Base-by-base conservation (phyloP, 495 filamentous ascomycete species). In the Xylaria curta region DNA sequence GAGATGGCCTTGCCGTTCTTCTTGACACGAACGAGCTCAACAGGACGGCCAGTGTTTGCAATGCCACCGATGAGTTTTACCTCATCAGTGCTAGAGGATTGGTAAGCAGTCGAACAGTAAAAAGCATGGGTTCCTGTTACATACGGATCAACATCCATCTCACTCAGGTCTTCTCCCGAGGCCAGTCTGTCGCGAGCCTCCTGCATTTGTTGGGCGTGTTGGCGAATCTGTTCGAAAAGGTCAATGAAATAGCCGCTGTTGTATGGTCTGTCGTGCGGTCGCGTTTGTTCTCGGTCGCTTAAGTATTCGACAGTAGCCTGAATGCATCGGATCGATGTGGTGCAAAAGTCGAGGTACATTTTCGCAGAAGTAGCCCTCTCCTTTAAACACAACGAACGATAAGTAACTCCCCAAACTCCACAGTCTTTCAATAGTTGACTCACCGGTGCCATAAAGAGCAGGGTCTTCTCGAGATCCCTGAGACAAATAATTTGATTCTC, bases 161-260 rank as follows among this genome's bases (percentile, higher is more conserved):
- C 82, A 69, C 79, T 79, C 17, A 77, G 71, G 53, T 81, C 68
- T 64, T 84, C 82, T 12, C 83, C 84, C 28, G 80, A 81, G 33
- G 73, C 81, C 63, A 80, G 76, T 69, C 83, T 86, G 65, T 85
- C 83, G 75, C 87, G 85, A 66, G 82, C 79, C 72, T 84, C 86
- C 67, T 84, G 82, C 66, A 89, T 81, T 66, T 87, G 84, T 69
- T 84, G 80, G 46, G 91, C 91, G 86, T 93, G 92, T 68, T 90
- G 88, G 76, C 88, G 88, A 67, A 93, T 91, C 89, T 97, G 94
- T 75, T 93, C 92, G 77, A 95, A 87, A 67, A 97, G 91, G 84
- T 98, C 95, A 78, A 97, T 89, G 76, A 97, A 97, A 84, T 98
- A 98, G 72, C 90, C 90, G 86, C 90, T 92, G 87, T 89, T 94